phyloP scores from a whole-genome alignment of 805 yeast genomes.

The Candida wancherniae region DNA sequence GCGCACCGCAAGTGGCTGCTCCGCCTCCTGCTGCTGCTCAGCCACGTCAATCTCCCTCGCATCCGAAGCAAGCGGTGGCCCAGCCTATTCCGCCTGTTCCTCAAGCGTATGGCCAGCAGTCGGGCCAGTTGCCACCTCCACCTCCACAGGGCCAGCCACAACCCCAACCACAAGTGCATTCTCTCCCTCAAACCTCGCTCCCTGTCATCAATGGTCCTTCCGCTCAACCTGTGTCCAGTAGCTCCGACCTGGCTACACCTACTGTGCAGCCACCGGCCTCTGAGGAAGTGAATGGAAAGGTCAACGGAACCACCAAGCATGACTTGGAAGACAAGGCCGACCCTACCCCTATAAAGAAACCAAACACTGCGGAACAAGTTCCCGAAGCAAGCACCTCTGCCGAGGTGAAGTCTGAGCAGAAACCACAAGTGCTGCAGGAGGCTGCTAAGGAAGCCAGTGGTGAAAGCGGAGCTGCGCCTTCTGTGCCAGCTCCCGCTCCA shows the following conservation, averaged over 20 bases:
- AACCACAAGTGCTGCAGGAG: no score
- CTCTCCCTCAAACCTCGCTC: no score
- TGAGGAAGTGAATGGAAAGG: no score
- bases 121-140: conserved; percentile 11
- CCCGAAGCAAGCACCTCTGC: neutral
- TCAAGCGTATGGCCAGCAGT: neutral
- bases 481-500: no score
- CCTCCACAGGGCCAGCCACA: conserved; percentile 13
- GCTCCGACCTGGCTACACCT: no score
- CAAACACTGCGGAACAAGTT: conserved; percentile 13
- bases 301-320: conserved; percentile 25
- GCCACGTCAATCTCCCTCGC: conserved; percentile 1
- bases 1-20: conserved; percentile 1
- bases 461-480: no score
- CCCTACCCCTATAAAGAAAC: conserved; percentile 22
- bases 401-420: conserved; percentile 10
- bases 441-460: no score
- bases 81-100: neutral
- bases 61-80: neutral
- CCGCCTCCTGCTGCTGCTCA: conserved; percentile 8
- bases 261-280: no score
- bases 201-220: no score
- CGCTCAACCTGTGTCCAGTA: no score
- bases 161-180: no score
- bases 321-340: conserved; percentile 39